Percentiles rank a stretch among this genome's conserved stretches.
Evolutionary conservation across 169 alveolate species (phyloP).

Genomic region (Plasmodium coatneyi): DNA sequence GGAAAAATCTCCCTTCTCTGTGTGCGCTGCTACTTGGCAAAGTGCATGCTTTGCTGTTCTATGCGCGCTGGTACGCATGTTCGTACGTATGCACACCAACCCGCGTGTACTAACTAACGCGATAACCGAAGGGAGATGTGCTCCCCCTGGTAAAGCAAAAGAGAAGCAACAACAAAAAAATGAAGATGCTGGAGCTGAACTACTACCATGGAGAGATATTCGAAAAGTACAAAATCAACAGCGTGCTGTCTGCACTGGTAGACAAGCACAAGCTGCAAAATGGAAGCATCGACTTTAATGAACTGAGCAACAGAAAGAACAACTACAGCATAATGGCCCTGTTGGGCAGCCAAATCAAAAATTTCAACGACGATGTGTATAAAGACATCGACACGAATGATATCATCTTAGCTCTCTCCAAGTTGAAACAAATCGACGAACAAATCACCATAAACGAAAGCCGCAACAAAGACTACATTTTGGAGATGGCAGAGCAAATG

Average conservation of each 20-base stretch:
- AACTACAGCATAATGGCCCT: slow-evolving; percentile 71
- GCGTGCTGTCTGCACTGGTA: slow-evolving; percentile 31
- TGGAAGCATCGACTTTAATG: slow-evolving; percentile 46
- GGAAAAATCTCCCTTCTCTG: background rate
- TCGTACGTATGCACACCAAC: background rate
- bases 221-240: slow-evolving; percentile 68
- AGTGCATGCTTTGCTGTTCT: background rate
- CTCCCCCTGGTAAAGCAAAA: background rate
- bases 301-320: slow-evolving; percentile 57
- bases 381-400: slow-evolving; percentile 71
- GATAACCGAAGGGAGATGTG: background rate
- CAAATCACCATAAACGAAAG: slow-evolving; percentile 49
- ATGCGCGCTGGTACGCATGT: background rate
- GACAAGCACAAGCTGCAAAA: slow-evolving; percentile 67
- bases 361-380: slow-evolving; percentile 58
- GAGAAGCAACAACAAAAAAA: background rate
- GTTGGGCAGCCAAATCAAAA: slow-evolving; percentile 64
- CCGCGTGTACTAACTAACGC: background rate
- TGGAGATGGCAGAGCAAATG: slow-evolving; percentile 61
- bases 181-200: slow-evolving; percentile 58
- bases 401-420: slow-evolving; percentile 61
- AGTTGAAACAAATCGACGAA: slow-evolving; percentile 46
- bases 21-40: background rate
- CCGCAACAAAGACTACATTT: slow-evolving; percentile 37
- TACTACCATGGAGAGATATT: slow-evolving; percentile 66